Evolutionary conservation across 2,329 filamentous ascomycete genomes (phyloP).

Genomic region (Aspergillus neoniger): DNA sequence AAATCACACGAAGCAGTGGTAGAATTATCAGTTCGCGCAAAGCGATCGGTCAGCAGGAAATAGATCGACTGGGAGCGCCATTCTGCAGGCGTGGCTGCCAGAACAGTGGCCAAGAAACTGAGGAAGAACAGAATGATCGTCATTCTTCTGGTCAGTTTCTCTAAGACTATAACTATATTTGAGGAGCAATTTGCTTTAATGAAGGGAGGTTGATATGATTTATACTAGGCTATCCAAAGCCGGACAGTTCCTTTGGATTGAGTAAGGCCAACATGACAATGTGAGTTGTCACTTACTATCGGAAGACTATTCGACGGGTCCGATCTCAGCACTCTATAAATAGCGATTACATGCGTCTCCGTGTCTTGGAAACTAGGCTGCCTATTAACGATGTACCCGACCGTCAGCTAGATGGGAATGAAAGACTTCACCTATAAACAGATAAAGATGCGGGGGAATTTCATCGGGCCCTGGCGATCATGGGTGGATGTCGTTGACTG

Average conservation of each 20-base stretch:
- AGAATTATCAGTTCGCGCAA: slow-evolving; percentile 44
- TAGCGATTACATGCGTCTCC: slow-evolving; percentile 17
- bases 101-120: slow-evolving; percentile 22
- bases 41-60: slow-evolving; percentile 50
- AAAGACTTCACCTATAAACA: background rate
- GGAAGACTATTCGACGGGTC: background rate
- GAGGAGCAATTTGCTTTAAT: background rate
- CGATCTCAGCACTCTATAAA: background rate
- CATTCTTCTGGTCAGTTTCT: background rate
- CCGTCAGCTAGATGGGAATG: background rate
- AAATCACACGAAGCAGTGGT: slow-evolving; percentile 36
- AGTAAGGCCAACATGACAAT: background rate
- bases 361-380: slow-evolving; percentile 2
- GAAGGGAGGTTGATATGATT: background rate
- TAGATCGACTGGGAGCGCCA: slow-evolving; percentile 50
- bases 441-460: background rate
- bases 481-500: background rate
- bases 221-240: background rate
- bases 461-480: background rate
- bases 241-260: background rate
- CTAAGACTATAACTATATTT: background rate
- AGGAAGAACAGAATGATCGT: slow-evolving; percentile 19
- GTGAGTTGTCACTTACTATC: background rate
- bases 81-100: slow-evolving; percentile 36
- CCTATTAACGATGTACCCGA: background rate